Evolutionary conservation across 495 filamentous ascomycete species (phyloP).

Genomic region (Hypoxylon fuscum): DNA sequence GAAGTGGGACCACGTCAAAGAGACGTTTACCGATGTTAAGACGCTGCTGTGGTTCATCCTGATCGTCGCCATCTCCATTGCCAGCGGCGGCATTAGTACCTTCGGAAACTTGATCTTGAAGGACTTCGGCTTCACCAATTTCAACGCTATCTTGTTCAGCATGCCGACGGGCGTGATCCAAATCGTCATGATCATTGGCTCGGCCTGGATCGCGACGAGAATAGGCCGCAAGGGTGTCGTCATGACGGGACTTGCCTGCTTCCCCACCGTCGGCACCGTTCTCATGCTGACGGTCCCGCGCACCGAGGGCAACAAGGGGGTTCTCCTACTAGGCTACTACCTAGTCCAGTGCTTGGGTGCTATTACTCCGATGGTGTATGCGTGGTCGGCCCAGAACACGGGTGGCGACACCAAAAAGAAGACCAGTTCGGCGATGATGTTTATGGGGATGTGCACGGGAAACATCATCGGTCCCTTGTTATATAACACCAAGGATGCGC

Average conservation of each 20-base stretch:
- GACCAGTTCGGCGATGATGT: constrained; percentile 67
- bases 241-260: constrained; percentile 62
- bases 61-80: constrained; percentile 58
- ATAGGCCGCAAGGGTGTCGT: constrained; percentile 66
- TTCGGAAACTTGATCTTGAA: constrained; percentile 72
- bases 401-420: constrained; percentile 75
- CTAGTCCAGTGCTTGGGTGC: constrained; percentile 51
- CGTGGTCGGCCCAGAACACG: constrained; percentile 73
- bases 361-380: constrained; percentile 68
- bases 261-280: constrained; percentile 62
- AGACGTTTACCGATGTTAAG: constrained; percentile 70
- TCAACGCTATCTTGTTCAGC: constrained; percentile 71
- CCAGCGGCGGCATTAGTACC: constrained; percentile 65
- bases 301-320: constrained; percentile 55
- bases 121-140: constrained; percentile 67
- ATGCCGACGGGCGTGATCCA: constrained; percentile 69
- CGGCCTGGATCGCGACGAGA: constrained; percentile 56
- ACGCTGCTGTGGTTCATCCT: constrained; percentile 73
- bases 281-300: constrained; percentile 65
- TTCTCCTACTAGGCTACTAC: constrained; percentile 53
- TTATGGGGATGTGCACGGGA: constrained; percentile 66
- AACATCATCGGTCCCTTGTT: constrained; percentile 70
- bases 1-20: constrained; percentile 61
- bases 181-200: constrained; percentile 53
- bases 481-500: constrained; percentile 67